phyloP scores from a whole-genome alignment of 306 rosid species.

The Vicia faba region DNA sequence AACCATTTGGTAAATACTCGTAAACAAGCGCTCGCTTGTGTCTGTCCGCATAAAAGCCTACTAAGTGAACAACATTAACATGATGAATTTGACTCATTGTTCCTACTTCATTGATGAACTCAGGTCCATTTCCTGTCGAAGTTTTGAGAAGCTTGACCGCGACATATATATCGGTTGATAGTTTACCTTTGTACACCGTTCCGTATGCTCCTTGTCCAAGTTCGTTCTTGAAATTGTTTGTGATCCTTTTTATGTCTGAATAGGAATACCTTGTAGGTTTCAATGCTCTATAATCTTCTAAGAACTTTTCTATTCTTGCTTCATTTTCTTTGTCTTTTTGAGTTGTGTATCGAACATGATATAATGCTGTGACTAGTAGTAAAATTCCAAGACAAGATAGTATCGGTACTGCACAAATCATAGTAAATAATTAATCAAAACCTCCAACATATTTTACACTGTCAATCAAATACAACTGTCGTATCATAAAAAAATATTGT shows the following conservation, averaged over 20 bases:
- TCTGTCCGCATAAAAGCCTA: conserved; percentile 43
- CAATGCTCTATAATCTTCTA: conserved; percentile 32
- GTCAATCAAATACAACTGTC: no score
- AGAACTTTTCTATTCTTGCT: conserved; percentile 31
- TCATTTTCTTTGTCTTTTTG: conserved; percentile 23
- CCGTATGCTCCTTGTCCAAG: conserved; percentile 35
- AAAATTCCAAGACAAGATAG: background rate
- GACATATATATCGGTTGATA: conserved; percentile 27
- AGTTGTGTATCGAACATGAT: background rate
- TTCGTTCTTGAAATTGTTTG: conserved; percentile 22
- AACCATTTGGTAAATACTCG: conserved; percentile 30
- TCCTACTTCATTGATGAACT: conserved; percentile 48
- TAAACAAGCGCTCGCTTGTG: conserved; percentile 10
- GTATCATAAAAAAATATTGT: background rate
- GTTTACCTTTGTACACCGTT: conserved; percentile 29
- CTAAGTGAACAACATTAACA: conserved; percentile 44
- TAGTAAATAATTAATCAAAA: background rate
- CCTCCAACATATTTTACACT: background rate
- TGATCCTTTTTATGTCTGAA: conserved; percentile 29
- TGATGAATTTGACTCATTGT: conserved; percentile 44
- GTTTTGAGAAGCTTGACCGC: conserved; percentile 32
- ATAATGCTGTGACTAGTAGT: background rate
- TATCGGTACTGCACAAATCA: conserved; percentile 25
- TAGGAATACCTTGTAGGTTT: conserved; percentile 32
- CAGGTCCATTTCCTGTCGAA: conserved; percentile 25